Percentiles rank a stretch among this genome's conserved stretches.
phyloP scores from a whole-genome alignment of 768 basidiomycete genomes.

The Trametes punicea region DNA sequence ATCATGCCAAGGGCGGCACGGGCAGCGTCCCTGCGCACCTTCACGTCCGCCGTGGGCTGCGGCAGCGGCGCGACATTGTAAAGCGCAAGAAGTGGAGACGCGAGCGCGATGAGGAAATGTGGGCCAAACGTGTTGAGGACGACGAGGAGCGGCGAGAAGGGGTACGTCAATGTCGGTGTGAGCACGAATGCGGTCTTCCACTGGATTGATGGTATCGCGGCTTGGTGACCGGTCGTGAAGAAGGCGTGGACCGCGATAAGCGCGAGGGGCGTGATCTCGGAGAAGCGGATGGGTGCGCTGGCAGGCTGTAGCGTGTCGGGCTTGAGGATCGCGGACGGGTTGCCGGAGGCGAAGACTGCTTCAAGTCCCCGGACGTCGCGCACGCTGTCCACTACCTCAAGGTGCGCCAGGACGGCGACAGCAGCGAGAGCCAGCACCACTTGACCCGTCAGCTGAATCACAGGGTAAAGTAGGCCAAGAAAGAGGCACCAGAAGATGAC shows the following conservation, averaged over 20 bases:
- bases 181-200: conserved; percentile 95
- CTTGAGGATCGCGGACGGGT: conserved; percentile 43
- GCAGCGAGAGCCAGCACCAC: conserved; percentile 62
- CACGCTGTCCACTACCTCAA: conserved; percentile 80
- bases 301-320: conserved; percentile 28
- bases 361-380: conserved; percentile 64
- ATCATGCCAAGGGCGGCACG: conserved; percentile 63
- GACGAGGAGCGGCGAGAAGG: conserved; percentile 71
- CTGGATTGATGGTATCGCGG: conserved; percentile 83
- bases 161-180: conserved; percentile 62
- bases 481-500: conserved; percentile 73
- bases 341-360: conserved; percentile 46
- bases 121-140: conserved; percentile 76
- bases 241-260: conserved; percentile 76
- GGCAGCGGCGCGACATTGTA: conserved; percentile 80
- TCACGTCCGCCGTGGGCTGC: conserved; percentile 26
- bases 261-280: conserved; percentile 69
- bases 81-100: conserved; percentile 66
- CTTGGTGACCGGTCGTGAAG: conserved; percentile 90
- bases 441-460: conserved; percentile 81
- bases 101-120: conserved; percentile 60
- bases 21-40: conserved; percentile 38
- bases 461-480: conserved; percentile 59
- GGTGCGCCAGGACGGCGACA: conserved; percentile 65
- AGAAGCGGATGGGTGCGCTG: conserved; percentile 46